Percentiles rank a stretch among this genome's conserved stretches.
Conservation (phyloP, 352 stramenopile species). For the Phytopythium kandeliae region DNA sequence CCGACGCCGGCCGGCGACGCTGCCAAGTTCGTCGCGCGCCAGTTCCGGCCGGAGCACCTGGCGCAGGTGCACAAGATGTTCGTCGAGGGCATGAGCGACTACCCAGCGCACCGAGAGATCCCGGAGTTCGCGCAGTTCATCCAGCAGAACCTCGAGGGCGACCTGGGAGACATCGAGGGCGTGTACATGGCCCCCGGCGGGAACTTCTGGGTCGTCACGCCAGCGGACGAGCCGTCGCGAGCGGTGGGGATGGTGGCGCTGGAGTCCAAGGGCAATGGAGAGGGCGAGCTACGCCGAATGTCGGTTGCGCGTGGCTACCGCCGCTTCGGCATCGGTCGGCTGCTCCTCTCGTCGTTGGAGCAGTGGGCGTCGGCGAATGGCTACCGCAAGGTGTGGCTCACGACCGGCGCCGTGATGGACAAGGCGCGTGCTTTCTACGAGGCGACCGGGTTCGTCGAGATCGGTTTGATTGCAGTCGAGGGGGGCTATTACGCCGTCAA, state of each 20-base stretch:
- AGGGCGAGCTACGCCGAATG: conserved; percentile 32
- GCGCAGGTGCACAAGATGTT: conserved; percentile 23
- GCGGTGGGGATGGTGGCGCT: conserved; percentile 26
- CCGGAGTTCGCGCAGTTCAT: conserved; percentile 17
- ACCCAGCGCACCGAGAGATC: conserved; percentile 10
- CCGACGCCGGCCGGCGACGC: not conserved
- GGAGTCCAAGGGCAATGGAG: conserved; percentile 14
- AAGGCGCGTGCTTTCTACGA: conserved; percentile 23
- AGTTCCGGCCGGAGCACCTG: conserved; percentile 19
- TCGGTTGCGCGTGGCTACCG: conserved; percentile 30
- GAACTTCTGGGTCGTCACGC: conserved; percentile 44
- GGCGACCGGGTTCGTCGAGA: conserved; percentile 19
- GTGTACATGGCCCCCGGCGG: conserved; percentile 30
- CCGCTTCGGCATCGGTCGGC: conserved; percentile 25
- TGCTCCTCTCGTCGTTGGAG: conserved; percentile 32
- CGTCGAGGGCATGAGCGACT: conserved; percentile 19
- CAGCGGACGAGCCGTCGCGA: conserved; percentile 7
- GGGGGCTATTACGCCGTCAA: conserved; percentile 20
- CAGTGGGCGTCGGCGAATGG: conserved; percentile 20
- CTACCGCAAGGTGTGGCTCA: conserved; percentile 28
- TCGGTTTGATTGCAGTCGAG: conserved; percentile 10
- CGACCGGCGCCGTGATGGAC: conserved; percentile 19
- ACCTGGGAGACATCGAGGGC: conserved; percentile 29
- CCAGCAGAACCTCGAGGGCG: conserved; percentile 14
- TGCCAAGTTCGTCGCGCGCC: conserved; percentile 13